Evolutionary conservation across 169 alveolate species (phyloP), one percentile per base, ranked within the genome.

Genomic region (Toxoplasma gondii): DNA sequence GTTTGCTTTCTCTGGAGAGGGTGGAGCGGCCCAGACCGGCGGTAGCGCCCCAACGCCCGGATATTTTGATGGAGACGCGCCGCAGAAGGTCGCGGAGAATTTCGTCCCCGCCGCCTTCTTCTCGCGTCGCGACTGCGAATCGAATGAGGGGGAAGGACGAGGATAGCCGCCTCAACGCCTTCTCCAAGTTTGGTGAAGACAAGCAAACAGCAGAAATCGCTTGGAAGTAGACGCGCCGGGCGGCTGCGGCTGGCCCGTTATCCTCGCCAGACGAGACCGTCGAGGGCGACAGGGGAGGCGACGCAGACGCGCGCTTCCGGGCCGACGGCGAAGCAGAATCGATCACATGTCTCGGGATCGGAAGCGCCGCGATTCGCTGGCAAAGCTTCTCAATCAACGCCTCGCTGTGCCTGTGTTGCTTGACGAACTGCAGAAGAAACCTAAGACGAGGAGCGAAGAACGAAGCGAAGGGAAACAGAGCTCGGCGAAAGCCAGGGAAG

Each of bases 71-170:
- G 29, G 86, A n/a, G 39, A 78, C 86, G 45, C 86, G 86, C 19
- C 86, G 86, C 45, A 78, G 86, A 4, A 78, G 43, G 24, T 78
- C 86, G 12, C 43, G 22, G 49, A 78, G 86, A 10, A 36, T n/a
- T n/a, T 78, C 86, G 29, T 78, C 90, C 10, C 90, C 90, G n/a
- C 90, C 90, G 90, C 64, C 90, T 82, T 82, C 90, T 82, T 82
- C 90, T 4, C 67, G 90, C 67, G 41, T 31, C 17, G 90, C 90
- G 67, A 82, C 90, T 41, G 90, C 90, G 54, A 43, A 41, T 0
- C 90, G 90, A 12, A 82, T 12, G 41, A 82, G 90, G 34, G 90
- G 90, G 38, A 38, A 82, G 7, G 69, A 82, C n/a, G 54, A 41
- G 41, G 67, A 12, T 5, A 82, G 69, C 36, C 41, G n/a, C 31